These are phyloP conservation scores for Chrysopogon serrulatus DNA, from an alignment of 176 grass and related monocot genomes.

Conservation along the genomic window DNA sequence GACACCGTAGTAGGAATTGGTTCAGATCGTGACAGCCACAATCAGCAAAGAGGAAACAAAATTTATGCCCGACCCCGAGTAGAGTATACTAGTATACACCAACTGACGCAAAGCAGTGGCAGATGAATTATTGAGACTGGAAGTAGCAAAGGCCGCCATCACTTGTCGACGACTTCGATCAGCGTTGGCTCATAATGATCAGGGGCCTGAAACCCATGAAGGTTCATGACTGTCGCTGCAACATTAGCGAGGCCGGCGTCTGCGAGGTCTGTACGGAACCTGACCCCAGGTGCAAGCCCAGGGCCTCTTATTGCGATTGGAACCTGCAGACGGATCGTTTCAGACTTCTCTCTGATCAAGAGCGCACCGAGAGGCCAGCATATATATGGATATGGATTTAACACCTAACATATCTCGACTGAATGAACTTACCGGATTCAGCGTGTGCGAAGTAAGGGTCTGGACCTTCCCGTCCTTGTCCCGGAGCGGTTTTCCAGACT, in stretches of 20 bases:
- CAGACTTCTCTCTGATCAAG: not conserved
- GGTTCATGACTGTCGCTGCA: constrained; percentile 76
- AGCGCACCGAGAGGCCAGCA: not conserved
- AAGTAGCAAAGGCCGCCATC: not conserved
- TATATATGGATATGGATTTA: not conserved
- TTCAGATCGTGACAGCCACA: not conserved
- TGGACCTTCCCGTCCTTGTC: constrained; percentile 66
- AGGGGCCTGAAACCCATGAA: constrained; percentile 77
- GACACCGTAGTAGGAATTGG: not conserved
- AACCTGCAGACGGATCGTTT: constrained; percentile 40
- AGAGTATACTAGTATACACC: too few species aligned
- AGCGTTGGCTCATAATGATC: constrained; percentile 64
- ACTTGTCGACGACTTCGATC: constrained; percentile 48
- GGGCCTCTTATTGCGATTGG: constrained; percentile 86
- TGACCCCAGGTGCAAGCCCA: constrained; percentile 53
- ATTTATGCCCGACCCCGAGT: too few species aligned
- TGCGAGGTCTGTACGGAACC: constrained; percentile 51
- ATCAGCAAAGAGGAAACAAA: not conserved
- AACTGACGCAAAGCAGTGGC: not conserved
- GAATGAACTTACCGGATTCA: constrained; percentile 74
- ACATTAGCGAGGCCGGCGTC: constrained; percentile 73
- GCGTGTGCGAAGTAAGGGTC: constrained; percentile 85
- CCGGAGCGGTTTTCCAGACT: constrained; percentile 55
- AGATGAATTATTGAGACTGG: not conserved
- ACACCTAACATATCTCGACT: not conserved